These are phyloP conservation scores for Naematelia encephala DNA, from an alignment of 768 basidiomycete species.

Conservation along the genomic window DNA sequence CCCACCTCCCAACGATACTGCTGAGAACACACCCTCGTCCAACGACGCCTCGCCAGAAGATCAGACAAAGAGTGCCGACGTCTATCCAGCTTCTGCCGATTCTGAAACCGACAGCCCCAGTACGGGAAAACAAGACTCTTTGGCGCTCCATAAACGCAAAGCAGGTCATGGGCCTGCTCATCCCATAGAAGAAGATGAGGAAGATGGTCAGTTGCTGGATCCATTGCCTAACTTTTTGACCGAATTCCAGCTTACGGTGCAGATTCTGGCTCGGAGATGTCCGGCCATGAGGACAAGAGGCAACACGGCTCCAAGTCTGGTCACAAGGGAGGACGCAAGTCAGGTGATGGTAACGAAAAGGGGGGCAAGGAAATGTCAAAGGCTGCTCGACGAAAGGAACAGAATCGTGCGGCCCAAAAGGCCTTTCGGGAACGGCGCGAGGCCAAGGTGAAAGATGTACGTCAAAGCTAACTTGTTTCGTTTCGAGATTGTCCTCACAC, in stretches of 20 bases:
- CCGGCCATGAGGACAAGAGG: conserved; percentile 42
- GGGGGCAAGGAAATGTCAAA: conserved; percentile 30
- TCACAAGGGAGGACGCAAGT: conserved; percentile 35
- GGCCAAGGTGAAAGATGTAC: conserved; percentile 91
- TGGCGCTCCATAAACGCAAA: conserved; percentile 29
- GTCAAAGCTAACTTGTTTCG: no score
- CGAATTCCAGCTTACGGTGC: neutral
- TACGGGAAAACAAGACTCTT: conserved; percentile 5
- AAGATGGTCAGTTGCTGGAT: conserved; percentile 12
- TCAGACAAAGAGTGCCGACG: conserved; percentile 12
- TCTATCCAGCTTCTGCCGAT: conserved; percentile 13
- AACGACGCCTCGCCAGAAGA: conserved; percentile 11
- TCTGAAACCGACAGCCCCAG: conserved; percentile 14
- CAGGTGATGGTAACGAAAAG: conserved; percentile 13
- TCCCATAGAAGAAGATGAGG: conserved; percentile 28
- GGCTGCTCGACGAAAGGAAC: conserved; percentile 78
- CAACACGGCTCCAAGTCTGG: conserved; percentile 13
- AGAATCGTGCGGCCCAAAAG: conserved; percentile 94
- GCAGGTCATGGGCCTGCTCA: conserved; percentile 19
- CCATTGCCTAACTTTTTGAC: neutral
- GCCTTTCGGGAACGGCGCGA: conserved; percentile 97
- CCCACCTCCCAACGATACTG: conserved; percentile 19
- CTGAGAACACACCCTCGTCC: conserved; percentile 32
- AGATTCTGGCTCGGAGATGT: conserved; percentile 33
- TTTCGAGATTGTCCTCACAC: conserved; percentile 7